phyloP scores from a whole-genome alignment of 176 grass and related monocot species.

The Saccharum officinarum region DNA sequence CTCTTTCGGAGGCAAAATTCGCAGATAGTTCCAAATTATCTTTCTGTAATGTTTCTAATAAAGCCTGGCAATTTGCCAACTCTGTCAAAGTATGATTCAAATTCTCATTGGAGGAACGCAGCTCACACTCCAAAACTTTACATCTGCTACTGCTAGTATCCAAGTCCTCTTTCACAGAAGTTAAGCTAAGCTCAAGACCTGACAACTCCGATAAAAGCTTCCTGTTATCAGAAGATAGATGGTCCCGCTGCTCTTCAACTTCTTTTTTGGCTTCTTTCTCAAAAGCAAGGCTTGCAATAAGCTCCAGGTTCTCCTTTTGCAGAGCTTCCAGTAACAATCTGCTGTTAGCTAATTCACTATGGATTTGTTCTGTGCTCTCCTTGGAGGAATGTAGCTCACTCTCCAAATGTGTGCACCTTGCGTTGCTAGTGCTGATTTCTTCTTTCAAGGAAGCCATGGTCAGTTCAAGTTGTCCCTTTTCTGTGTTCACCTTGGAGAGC shows the following conservation, averaged over 20 bases:
- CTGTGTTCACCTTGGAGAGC: conserved; percentile 38
- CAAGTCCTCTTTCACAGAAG: conserved; percentile 52
- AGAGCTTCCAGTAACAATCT: conserved; percentile 51
- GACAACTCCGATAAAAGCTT: conserved; percentile 46
- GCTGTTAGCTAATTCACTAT: conserved; percentile 54
- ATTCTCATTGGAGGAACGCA: conserved; percentile 48
- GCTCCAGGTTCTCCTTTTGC: conserved; percentile 60
- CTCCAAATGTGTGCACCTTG: conserved; percentile 57
- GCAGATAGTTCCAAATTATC: conserved; percentile 51
- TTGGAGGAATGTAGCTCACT: conserved; percentile 49
- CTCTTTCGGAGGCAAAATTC: conserved; percentile 29
- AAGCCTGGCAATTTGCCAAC: conserved; percentile 49
- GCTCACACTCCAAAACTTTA: conserved; percentile 43
- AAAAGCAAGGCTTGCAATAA: conserved; percentile 46
- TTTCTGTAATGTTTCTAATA: conserved; percentile 48
- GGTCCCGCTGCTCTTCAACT: conserved; percentile 47
- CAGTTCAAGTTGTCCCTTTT: conserved; percentile 60
- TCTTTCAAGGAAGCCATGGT: conserved; percentile 40
- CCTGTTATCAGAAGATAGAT: conserved; percentile 53
- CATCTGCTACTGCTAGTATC: conserved; percentile 44
- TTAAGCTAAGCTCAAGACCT: conserved; percentile 55
- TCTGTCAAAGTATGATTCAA: conserved; percentile 46
- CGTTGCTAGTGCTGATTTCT: conserved; percentile 44
- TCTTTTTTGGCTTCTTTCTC: conserved; percentile 57
- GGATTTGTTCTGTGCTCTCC: conserved; percentile 38